A percentile compares a stretch with the other conserved stretches of the same genome.
These are phyloP conservation scores for Hanseniaspora occidentalis DNA, from an alignment of 805 yeast genomes.

Conservation along the genomic window DNA sequence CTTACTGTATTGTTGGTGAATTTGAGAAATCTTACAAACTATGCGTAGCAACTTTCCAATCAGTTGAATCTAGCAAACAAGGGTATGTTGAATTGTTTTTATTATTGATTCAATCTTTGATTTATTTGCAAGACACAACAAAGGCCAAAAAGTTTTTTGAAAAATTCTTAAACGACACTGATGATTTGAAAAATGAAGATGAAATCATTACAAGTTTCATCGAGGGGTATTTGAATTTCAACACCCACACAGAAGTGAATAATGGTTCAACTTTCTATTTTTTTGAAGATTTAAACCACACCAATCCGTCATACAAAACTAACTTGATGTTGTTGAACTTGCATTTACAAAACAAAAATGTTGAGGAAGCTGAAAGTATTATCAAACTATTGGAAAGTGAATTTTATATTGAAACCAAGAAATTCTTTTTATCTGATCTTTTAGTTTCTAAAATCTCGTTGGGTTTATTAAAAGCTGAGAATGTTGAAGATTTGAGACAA, in stretches of 20 bases:
- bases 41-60: slow-evolving; percentile 9
- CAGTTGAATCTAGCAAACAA: slow-evolving; percentile 5
- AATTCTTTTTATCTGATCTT: slow-evolving; percentile 34
- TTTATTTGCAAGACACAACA: slow-evolving; percentile 4
- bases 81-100: slow-evolving; percentile 9
- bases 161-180: slow-evolving; percentile 14
- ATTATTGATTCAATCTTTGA: slow-evolving; percentile 7
- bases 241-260: slow-evolving; percentile 27
- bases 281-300: slow-evolving; percentile 65
- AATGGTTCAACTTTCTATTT: slow-evolving; percentile 41
- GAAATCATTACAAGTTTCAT: slow-evolving; percentile 65
- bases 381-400: slow-evolving; percentile 35
- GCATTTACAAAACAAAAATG: slow-evolving; percentile 65
- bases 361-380: slow-evolving; percentile 71
- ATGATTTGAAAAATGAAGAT: slow-evolving; percentile 43
- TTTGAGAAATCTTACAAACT: slow-evolving; percentile 25
- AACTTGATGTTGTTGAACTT: slow-evolving; percentile 57
- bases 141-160: slow-evolving; percentile 7
- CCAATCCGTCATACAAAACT: slow-evolving; percentile 36
- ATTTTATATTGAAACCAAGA: slow-evolving; percentile 26
- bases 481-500: slow-evolving; percentile 28
- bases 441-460: slow-evolving; percentile 56
- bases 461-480: slow-evolving; percentile 41
- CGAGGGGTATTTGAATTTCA: slow-evolving; percentile 55
- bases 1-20: slow-evolving; percentile 17